Percentiles rank a stretch among this genome's conserved stretches.
These are phyloP conservation scores for Psidium friedrichsthalianum DNA, from an alignment of 345 rosid species.

Conservation along the genomic window DNA sequence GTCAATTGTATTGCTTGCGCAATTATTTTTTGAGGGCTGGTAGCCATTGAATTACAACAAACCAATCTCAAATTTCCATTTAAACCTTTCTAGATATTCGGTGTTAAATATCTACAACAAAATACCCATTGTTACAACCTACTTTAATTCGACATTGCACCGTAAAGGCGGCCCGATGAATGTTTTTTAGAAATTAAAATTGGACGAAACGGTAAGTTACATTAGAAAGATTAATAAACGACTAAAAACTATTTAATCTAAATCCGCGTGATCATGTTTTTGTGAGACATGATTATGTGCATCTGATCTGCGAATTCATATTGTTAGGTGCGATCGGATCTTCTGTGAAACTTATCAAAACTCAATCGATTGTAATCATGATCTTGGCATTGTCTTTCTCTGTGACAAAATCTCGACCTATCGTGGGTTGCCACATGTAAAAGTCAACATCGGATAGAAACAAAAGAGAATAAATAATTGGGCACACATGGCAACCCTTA, in stretches of 20 bases:
- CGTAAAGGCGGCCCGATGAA: too few relatives aligned
- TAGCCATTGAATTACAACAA: not conserved
- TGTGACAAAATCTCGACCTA: not conserved
- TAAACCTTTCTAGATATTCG: not conserved
- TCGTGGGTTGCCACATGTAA: not conserved
- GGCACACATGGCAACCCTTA: too few relatives aligned
- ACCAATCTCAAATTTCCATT: not conserved
- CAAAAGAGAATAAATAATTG: not conserved
- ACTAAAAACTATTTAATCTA: not conserved
- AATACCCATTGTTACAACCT: not conserved
- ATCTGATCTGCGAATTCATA: not conserved
- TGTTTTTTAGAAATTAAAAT: not conserved
- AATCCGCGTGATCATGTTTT: not conserved
- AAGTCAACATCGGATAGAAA: not conserved
- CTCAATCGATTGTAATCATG: fast-evolving
- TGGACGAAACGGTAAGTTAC: not conserved
- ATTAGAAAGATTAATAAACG: not conserved
- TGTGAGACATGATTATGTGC: not conserved
- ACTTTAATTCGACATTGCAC: not conserved
- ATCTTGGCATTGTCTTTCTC: not conserved
- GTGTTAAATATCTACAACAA: not conserved
- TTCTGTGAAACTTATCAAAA: not conserved
- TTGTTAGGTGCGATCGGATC: not conserved
- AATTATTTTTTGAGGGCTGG: not conserved
- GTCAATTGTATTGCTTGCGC: not conserved